phyloP scores from a whole-genome alignment of 169 alveolate species.

The Cryptosporidium sp. region DNA sequence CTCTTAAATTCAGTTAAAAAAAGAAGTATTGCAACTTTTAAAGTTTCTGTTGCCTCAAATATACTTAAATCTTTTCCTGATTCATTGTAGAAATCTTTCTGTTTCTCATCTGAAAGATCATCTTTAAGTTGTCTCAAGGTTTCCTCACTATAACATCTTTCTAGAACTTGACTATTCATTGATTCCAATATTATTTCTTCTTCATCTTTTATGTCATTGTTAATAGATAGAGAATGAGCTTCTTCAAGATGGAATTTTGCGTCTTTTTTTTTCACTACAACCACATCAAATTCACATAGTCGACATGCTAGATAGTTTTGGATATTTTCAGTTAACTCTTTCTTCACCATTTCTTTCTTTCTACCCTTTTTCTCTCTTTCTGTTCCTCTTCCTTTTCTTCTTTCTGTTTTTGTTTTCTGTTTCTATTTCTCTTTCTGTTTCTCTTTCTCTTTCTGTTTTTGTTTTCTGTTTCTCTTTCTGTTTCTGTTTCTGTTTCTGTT shows the following conservation, averaged over 20 bases:
- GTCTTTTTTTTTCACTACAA: background rate
- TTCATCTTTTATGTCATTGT: background rate
- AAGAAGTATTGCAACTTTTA: conserved; percentile 25
- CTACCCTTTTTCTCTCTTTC: background rate
- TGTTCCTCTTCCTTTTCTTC: too few species aligned
- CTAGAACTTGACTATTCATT: background rate
- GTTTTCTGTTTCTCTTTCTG: too few species aligned
- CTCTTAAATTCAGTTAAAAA: conserved; percentile 40
- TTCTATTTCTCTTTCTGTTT: too few species aligned
- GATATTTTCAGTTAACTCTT: background rate
- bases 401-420: too few species aligned
- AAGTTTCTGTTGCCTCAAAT: conserved; percentile 54
- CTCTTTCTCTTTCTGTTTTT: too few species aligned
- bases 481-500: too few species aligned
- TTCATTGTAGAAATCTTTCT: conserved; percentile 37
- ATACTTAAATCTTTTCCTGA: conserved; percentile 45
- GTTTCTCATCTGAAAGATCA: conserved; percentile 24
- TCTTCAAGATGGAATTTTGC: background rate
- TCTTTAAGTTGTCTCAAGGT: conserved; percentile 10
- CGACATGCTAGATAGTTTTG: conserved; percentile 5
- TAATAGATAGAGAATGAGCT: background rate
- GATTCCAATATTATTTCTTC: background rate
- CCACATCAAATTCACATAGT: conserved; percentile 24
- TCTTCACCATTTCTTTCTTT: background rate
- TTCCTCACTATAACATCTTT: background rate